These are phyloP conservation scores for Acer yangbiense DNA, from an alignment of 345 rosid genomes.

Conservation along the genomic window DNA sequence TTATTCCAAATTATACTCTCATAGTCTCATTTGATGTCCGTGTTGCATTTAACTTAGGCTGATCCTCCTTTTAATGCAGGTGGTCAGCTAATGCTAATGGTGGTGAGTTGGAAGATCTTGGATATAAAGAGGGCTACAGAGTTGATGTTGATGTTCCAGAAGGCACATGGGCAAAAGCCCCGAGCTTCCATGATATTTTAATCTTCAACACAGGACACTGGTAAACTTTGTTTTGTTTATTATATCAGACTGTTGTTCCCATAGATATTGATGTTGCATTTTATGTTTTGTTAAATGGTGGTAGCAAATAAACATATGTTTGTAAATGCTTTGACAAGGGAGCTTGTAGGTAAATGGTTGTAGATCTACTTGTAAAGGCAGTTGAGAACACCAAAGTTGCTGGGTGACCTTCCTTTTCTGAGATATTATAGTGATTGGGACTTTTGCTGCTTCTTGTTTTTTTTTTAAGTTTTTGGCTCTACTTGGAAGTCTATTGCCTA, in stretches of 20 bases:
- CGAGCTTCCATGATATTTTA: conserved; percentile 72
- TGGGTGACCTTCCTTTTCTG: background rate
- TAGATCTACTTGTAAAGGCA: background rate
- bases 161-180: conserved; percentile 79
- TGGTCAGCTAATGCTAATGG: conserved; percentile 72
- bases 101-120: conserved; percentile 73
- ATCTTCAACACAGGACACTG: conserved; percentile 92
- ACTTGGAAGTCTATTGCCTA: background rate
- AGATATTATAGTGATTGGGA: background rate
- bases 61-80: conserved; percentile 40
- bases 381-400: background rate
- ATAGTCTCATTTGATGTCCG: background rate
- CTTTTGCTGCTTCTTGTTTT: background rate
- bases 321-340: background rate
- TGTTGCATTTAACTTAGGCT: background rate
- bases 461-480: background rate
- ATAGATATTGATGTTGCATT: background rate
- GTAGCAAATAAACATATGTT: background rate
- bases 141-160: conserved; percentile 94
- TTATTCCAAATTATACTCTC: background rate
- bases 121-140: conserved; percentile 85
- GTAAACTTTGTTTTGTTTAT: conserved; percentile 36
- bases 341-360: background rate
- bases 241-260: background rate
- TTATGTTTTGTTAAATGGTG: conserved; percentile 3